A percentile compares a stretch with the other conserved stretches of the same genome.
phyloP scores from a whole-genome alignment of 2,329 filamentous ascomycete species.

The Byssothecium circinans region DNA sequence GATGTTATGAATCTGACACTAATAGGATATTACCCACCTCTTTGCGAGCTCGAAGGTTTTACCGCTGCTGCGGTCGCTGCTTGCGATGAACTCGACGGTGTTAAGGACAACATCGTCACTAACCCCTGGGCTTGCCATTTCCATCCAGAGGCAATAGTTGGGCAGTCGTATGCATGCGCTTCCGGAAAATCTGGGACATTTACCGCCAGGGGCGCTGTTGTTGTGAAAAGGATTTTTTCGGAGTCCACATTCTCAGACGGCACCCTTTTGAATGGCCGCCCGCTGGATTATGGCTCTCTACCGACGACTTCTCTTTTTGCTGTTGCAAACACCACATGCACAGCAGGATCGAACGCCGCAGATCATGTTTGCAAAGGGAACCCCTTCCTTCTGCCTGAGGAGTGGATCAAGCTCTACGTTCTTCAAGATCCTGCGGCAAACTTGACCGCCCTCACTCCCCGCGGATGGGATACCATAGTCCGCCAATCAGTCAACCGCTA shows the following conservation, averaged over 20 bases:
- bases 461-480: slow-evolving; percentile 14
- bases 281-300: neutral
- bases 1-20: slow-evolving; percentile 18
- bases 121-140: slow-evolving; percentile 24
- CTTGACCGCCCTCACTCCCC: slow-evolving; percentile 5
- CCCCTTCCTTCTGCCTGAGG: neutral
- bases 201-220: slow-evolving; percentile 9
- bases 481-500: slow-evolving; percentile 11
- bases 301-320: neutral
- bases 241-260: neutral
- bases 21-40: neutral
- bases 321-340: slow-evolving; percentile 13
- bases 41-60: slow-evolving; percentile 27
- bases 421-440: slow-evolving; percentile 11
- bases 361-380: slow-evolving; percentile 13
- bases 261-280: neutral
- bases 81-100: slow-evolving; percentile 29
- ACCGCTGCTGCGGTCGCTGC: slow-evolving; percentile 14
- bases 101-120: slow-evolving; percentile 20
- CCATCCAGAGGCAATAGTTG: slow-evolving; percentile 13
- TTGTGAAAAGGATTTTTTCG: neutral
- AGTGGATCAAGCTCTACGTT: slow-evolving; percentile 13
- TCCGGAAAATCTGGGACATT: slow-evolving; percentile 2
- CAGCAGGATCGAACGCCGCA: neutral
- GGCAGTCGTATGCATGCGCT: slow-evolving; percentile 9